Base-by-base conservation (phyloP, 208 protist species). In the Polymyxa betae region DNA sequence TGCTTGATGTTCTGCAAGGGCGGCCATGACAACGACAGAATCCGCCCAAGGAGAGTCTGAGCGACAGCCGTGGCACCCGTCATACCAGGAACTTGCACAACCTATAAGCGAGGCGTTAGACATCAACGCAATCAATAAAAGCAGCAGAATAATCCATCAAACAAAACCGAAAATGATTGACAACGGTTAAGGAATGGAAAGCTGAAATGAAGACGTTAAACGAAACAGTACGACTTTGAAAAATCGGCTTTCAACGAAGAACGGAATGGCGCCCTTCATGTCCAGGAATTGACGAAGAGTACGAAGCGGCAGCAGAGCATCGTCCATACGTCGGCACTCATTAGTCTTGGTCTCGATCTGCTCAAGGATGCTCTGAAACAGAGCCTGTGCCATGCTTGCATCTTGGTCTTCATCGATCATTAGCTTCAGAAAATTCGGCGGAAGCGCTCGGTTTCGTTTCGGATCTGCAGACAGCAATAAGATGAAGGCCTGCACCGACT, bases 371-470 rank as follows among this genome's bases (percentile, higher is more conserved):
- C 35, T 45, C 12, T 35, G 40, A n/a, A 82, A 82, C 72, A 82
- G 72, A 5, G n/a, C 5, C 5, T 82, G 5, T 20, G 72, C 5
- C n/a, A n/a, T 82, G 12, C 5, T n/a, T 20, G n/a, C n/a, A 82
- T 82, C 72, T 16, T 35, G 35, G 35, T 82, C 72, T 20, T 82
- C 72, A 35, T 82, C 72, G 72, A 82, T 82, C 72, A 82, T 82
- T 35, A 35, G 12, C n/a, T 82, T 82, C 10, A 82, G 16, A n/a
- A 82, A 82, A 43, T 43, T 43, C 10, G 72, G 35, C n/a, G 72
- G 72, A 43, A 82, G 72, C 72, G 72, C 72, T 38, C 72, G 72
- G 35, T 82, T 82, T 43, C 72, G 5, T n/a, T 82, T 82, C 16
- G 72, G 72, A 82, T 82, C 72, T 5, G 72, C 72, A 40, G 35